Base-by-base conservation (phyloP, 2,329 filamentous ascomycete species). In the Intubia oerlemansii region DNA sequence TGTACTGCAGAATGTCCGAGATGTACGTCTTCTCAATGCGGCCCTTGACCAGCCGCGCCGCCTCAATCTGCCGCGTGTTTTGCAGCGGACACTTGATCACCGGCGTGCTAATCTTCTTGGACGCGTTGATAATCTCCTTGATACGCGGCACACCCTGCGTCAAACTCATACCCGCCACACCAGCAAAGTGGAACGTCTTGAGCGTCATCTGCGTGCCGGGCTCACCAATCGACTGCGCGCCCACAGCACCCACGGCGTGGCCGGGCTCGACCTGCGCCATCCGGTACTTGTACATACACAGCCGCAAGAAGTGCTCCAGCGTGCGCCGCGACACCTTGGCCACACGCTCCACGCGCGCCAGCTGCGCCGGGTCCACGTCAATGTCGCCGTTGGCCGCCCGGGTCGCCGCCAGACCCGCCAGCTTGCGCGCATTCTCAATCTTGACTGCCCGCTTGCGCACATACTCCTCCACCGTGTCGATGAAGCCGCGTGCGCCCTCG, bases 91-190 rank as follows among this genome's bases (percentile, higher is more conserved):
- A 95, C 5, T 67, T 71, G 40, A 98, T 91, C 45, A 98, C 76
- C 0, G 88, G 88, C 1, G 88, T 98, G 48, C 78, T 90, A 51
- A 98, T 98, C 28, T 61, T 59, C 48, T 82, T 91, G 7, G 82
- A 92, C 5, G 88, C 88, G 53, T 98, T 98, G 69, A 98, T 98
- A 40, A 98, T 98, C 60, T 98, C 88, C 55, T 98, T 98, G 58
- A 98, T 98, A 72, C 88, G 85, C 2, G 88, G 88, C 6, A 98
- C 88, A 78, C 88, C 88, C 46, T 93, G 81, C 0, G 88, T 98
- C 46, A 98, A 92, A 63, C 81, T 92, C 88, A 98, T 95, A 49
- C 85, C 85, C 24, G 88, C 88, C 38, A 98, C 88, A 77, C 88
- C 88, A 46, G 88, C 88, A 58, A 98, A 98, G 76, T 95, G 88